phyloP scores from a whole-genome alignment of 1,284 basidiomycete species.

The Inonotus obliquus region DNA sequence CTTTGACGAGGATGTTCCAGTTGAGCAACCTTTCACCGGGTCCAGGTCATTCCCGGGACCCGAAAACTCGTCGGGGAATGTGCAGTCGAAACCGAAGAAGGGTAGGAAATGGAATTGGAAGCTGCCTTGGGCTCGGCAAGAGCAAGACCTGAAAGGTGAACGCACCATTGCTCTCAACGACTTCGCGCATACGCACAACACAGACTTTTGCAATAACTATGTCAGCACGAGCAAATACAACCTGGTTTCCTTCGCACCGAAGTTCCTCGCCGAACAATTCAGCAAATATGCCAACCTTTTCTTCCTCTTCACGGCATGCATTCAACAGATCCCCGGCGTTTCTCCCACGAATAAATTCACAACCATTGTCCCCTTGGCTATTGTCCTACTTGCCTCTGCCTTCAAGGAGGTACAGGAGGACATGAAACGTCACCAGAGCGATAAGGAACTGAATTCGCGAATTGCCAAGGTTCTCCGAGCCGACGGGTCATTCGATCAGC shows the following conservation, averaged over 20 bases:
- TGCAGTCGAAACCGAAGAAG: slow-evolving; percentile 26
- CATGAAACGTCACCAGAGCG: slow-evolving; percentile 94
- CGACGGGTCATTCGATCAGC: slow-evolving; percentile 63
- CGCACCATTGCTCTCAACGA: slow-evolving; percentile 73
- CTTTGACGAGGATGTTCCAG: slow-evolving; percentile 57
- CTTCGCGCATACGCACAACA: slow-evolving; percentile 49
- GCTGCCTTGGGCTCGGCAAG: slow-evolving; percentile 73
- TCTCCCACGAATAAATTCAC: slow-evolving; percentile 96
- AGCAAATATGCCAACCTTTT: slow-evolving; percentile 98
- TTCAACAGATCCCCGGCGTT: slow-evolving; percentile 97
- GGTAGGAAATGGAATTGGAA: slow-evolving; percentile 59
- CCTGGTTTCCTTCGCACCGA: slow-evolving; percentile 82
- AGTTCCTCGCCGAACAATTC: slow-evolving; percentile 95
- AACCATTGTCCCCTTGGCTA: slow-evolving; percentile 87
- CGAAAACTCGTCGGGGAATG: slow-evolving; percentile 20
- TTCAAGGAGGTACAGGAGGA: slow-evolving; percentile 98
- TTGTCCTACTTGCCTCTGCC: slow-evolving; percentile 92
- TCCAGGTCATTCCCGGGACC: slow-evolving; percentile 38
- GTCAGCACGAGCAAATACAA: slow-evolving; percentile 98
- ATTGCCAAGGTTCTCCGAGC: slow-evolving; percentile 72
- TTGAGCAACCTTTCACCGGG: slow-evolving; percentile 41
- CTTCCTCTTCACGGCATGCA: slow-evolving; percentile 97
- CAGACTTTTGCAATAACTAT: slow-evolving; percentile 76
- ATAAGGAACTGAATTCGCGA: slow-evolving; percentile 88
- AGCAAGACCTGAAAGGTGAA: slow-evolving; percentile 55